Evolutionary conservation across 495 filamentous ascomycete genomes (phyloP).

Genomic region (Venustampulla echinocandica): DNA sequence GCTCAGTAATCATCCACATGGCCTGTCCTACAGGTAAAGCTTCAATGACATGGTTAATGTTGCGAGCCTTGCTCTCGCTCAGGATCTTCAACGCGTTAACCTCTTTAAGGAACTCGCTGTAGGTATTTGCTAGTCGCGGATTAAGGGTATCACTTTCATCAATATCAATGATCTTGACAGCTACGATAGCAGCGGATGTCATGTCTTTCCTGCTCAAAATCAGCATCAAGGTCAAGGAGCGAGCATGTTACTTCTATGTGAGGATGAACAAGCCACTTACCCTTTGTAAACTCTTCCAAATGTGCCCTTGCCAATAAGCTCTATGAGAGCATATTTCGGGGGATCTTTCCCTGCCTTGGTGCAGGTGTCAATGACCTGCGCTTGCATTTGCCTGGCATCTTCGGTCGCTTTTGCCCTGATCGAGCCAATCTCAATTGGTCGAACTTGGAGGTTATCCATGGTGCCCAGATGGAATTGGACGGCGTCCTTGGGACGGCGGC

Average conservation of each 20-base stretch:
- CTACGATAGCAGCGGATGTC: conserved; percentile 58
- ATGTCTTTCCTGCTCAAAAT: conserved; percentile 35
- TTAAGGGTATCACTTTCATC: conserved; percentile 73
- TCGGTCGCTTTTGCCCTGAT: conserved; percentile 32
- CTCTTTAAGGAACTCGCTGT: conserved; percentile 81
- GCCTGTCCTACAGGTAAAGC: conserved; percentile 77
- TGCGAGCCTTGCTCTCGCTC: conserved; percentile 73
- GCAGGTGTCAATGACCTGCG: conserved; percentile 38
- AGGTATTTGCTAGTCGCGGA: conserved; percentile 66
- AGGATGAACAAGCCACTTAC: conserved; percentile 33
- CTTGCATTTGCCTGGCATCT: conserved; percentile 48
- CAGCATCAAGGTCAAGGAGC: conserved; percentile 5
- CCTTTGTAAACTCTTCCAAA: conserved; percentile 94
- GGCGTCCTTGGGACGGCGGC: too few species aligned
- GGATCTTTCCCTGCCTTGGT: conserved; percentile 36
- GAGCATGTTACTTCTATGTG: too few species aligned
- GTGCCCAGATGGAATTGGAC: too few species aligned
- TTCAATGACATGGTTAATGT: conserved; percentile 85
- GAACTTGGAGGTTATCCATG: conserved; percentile 9
- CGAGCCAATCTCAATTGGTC: conserved; percentile 4
- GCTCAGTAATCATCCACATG: conserved; percentile 94
- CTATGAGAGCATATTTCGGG: conserved; percentile 65
- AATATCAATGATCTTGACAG: conserved; percentile 94
- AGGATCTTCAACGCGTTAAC: conserved; percentile 78
- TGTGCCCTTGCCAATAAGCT: conserved; percentile 91